Conservation (phyloP, 1,284 basidiomycete genomes). For the Cutaneotrichosporon curvatum region DNA sequence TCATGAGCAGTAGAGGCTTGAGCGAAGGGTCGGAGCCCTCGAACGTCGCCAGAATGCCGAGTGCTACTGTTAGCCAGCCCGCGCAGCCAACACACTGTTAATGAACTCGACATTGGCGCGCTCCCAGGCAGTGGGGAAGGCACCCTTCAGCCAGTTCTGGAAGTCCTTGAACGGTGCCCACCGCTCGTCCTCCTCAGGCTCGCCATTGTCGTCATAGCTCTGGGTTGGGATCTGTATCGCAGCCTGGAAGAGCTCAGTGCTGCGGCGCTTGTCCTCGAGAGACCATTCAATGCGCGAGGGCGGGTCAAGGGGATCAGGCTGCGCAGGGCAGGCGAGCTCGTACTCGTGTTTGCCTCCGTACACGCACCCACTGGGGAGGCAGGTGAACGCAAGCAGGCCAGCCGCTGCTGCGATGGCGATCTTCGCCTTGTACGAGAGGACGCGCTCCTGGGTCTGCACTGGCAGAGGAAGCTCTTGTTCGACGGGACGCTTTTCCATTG, state of each 20-base stretch:
- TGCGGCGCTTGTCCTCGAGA: conserved; percentile 23
- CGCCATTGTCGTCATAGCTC: conserved; percentile 44
- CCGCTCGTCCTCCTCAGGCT: conserved; percentile 40
- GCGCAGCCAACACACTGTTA: conserved; percentile 37
- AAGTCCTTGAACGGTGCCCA: conserved; percentile 45
- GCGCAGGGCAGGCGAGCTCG: conserved; percentile 29
- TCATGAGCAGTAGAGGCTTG: conserved; percentile 48
- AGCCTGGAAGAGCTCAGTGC: conserved; percentile 27
- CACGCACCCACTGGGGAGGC: background rate
- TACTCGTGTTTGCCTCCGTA: background rate
- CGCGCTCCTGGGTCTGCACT: background rate
- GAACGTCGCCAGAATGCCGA: conserved; percentile 49
- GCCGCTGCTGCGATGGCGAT: background rate
- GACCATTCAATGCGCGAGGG: conserved; percentile 27
- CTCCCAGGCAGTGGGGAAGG: conserved; percentile 34
- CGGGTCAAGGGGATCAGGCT: conserved; percentile 33
- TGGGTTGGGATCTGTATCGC: conserved; percentile 43
- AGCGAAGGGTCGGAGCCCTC: conserved; percentile 46
- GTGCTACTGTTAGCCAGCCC: conserved; percentile 18
- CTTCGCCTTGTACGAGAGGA: background rate
- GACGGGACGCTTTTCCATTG: too few species aligned
- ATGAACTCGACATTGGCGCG: conserved; percentile 43
- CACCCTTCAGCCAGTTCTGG: conserved; percentile 34
- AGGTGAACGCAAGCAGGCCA: background rate
- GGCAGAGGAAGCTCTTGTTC: background rate